Percentiles rank a stretch among this genome's conserved stretches.
These are phyloP conservation scores for Pelargonium myrrhifolium DNA, from an alignment of 441 rosid genomes.

Conservation along the genomic window DNA sequence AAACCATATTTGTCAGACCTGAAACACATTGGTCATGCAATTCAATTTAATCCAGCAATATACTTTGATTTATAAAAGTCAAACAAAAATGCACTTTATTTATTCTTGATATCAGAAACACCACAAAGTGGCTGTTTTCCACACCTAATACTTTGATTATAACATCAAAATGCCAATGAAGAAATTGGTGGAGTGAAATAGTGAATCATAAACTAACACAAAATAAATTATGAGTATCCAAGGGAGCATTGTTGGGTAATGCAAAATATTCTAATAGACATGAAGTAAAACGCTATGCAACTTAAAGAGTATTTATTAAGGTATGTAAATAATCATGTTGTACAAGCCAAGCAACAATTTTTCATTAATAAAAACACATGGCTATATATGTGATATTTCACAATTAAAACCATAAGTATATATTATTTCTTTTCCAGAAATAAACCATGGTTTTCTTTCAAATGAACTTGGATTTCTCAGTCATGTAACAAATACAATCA, in stretches of 20 bases:
- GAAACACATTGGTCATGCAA: conserved; percentile 11
- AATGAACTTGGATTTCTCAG: neutral
- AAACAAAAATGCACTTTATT: neutral
- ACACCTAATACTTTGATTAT: neutral
- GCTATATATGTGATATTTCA: neutral
- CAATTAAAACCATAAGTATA: neutral
- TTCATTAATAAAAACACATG: neutral
- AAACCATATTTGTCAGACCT: conserved; percentile 56
- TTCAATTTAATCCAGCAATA: neutral
- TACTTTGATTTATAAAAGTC: neutral
- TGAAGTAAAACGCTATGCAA: no score
- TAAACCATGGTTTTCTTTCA: neutral
- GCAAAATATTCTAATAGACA: neutral
- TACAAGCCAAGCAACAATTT: neutral
- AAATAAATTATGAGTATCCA: no score
- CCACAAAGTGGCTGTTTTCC: neutral
- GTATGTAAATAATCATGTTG: neutral
- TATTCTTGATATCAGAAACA: neutral
- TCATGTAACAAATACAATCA: neutral
- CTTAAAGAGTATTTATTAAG: neutral
- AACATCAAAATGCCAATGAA: neutral
- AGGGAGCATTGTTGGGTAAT: neutral
- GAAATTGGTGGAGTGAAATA: neutral
- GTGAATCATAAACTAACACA: neutral
- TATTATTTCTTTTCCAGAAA: neutral